Base-by-base conservation (phyloP, 495 filamentous ascomycete genomes). In the Hapsidospora chrysogenum region DNA sequence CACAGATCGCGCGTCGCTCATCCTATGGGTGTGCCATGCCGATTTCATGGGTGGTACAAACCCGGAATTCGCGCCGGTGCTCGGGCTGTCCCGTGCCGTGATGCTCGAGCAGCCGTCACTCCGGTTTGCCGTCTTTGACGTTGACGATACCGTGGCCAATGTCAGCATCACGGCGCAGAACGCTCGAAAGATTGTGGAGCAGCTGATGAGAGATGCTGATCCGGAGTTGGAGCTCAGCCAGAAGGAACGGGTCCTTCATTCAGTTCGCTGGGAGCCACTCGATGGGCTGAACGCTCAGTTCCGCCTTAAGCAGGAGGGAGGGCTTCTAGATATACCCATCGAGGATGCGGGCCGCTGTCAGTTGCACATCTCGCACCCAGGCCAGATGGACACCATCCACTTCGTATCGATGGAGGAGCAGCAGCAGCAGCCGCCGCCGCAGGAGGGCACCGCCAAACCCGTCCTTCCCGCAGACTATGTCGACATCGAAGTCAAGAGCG, bases 401-500 rank as follows among this genome's bases (percentile, higher is more conserved):
- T 71, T 68, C 39, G 29, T 47, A n/a, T 44, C 62, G 7, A 54
- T 66, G 31, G 30, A 46, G 0, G 34, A 29, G 3, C 36, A 40
- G 4, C 43, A 49, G 17, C 30, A 29, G 10, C 42, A 51, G 2
- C 41, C 63, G 3, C 39, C 44, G 8, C n/a, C n/a, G n/a, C n/a
- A n/a, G n/a, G n/a, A n/a, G n/a, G n/a, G n/a, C n/a, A n/a, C n/a
- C n/a, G n/a, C n/a, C n/a, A n/a, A n/a, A n/a, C n/a, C n/a, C n/a
- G n/a, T n/a, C n/a, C n/a, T n/a, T n/a, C n/a, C n/a, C n/a, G 43
- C 46, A 3, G 47, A 61, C 17, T 53, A 60, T 23, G 53, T 71
- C 3, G 63, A 70, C 39, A 48, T 72, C 17, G 55, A 62, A 15
- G 58, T 69, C 10, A 55, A 56, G 30, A 63, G 64, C n/a, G 42